phyloP scores from a whole-genome alignment of 805 yeast species.

The Hermanozyma aechmeae region DNA sequence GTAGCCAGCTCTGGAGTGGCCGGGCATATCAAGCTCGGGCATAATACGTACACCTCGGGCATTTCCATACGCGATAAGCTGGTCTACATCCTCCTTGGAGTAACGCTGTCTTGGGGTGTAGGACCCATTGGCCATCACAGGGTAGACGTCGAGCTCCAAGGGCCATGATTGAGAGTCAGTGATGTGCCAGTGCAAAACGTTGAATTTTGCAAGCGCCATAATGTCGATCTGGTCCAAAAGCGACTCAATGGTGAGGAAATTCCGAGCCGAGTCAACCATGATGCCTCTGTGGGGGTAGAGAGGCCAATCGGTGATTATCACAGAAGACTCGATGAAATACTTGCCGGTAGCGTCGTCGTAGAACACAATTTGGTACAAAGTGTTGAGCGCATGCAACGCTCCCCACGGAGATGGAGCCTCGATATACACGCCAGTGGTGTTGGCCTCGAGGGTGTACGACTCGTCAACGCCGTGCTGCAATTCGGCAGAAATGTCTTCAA shows the following conservation, averaged over 20 bases:
- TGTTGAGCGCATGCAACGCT: conserved; percentile 29
- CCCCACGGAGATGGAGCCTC: conserved; percentile 31
- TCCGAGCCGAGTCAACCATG: conserved; percentile 30
- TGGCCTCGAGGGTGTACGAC: conserved; percentile 15
- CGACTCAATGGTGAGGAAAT: conserved; percentile 17
- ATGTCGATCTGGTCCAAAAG: conserved; percentile 27
- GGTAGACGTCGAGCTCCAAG: conserved; percentile 17
- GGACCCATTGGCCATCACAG: conserved; percentile 30
- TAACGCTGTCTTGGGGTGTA: conserved; percentile 22
- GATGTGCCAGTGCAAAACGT: conserved; percentile 33
- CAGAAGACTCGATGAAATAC: conserved; percentile 22
- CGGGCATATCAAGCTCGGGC: conserved; percentile 35
- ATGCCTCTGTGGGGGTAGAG: conserved; percentile 29
- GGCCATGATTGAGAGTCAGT: conserved; percentile 36
- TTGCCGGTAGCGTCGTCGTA: conserved; percentile 9
- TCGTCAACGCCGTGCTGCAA: conserved; percentile 30
- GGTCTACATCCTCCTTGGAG: conserved; percentile 15
- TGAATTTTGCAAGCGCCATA: conserved; percentile 29
- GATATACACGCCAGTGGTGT: conserved; percentile 11
- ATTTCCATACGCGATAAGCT: conserved; percentile 22
- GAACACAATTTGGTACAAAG: conserved; percentile 31
- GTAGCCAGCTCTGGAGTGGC: conserved; percentile 34
- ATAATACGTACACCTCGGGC: conserved; percentile 29
- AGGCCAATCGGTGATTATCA: conserved; percentile 25
- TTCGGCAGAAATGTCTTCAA: conserved; percentile 13